phyloP scores from a whole-genome alignment of 2,329 filamentous ascomycete genomes.

The Cucurbitaria berberidis region DNA sequence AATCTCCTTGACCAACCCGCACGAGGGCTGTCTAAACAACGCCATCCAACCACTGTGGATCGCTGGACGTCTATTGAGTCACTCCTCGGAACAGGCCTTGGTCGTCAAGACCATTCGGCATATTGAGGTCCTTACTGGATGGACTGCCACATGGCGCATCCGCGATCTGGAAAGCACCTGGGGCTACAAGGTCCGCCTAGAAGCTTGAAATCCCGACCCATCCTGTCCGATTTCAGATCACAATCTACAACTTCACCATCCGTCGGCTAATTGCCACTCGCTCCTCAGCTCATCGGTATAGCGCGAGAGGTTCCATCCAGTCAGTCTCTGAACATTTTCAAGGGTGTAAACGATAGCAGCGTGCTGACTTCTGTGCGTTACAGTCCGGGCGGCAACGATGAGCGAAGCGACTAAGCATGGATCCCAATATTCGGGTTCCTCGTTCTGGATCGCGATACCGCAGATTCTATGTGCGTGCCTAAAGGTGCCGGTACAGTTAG shows the following conservation, averaged over 20 bases:
- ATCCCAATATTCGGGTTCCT: constrained; percentile 56
- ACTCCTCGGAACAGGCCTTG: constrained; percentile 52
- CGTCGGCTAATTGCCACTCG: constrained; percentile 30
- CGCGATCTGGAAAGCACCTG: constrained; percentile 55
- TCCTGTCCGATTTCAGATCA: neutral
- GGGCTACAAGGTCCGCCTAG: constrained; percentile 30
- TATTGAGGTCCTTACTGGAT: constrained; percentile 61
- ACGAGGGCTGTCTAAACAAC: constrained; percentile 63
- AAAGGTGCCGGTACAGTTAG: neutral
- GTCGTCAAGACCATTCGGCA: constrained; percentile 55
- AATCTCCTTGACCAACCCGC: constrained; percentile 62
- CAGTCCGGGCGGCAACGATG: constrained; percentile 53
- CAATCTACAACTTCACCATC: constrained; percentile 13
- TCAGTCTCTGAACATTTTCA: constrained; percentile 48
- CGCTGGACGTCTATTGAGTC: constrained; percentile 61
- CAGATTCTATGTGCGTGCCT: constrained; percentile 57
- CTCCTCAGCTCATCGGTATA: constrained; percentile 19
- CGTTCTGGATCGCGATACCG: constrained; percentile 58
- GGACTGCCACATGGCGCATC: constrained; percentile 62
- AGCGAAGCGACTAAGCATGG: constrained; percentile 56
- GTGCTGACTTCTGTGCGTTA: constrained; percentile 59
- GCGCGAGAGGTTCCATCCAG: constrained; percentile 50
- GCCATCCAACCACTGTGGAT: constrained; percentile 65
- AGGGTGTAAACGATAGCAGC: constrained; percentile 51
- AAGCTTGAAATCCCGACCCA: constrained; percentile 1